A percentile compares a stretch with the other conserved stretches of the same genome.
These are phyloP conservation scores for Dysphania ambrosioides DNA, from an alignment of 148 eudicot species.

Conservation along the genomic window DNA sequence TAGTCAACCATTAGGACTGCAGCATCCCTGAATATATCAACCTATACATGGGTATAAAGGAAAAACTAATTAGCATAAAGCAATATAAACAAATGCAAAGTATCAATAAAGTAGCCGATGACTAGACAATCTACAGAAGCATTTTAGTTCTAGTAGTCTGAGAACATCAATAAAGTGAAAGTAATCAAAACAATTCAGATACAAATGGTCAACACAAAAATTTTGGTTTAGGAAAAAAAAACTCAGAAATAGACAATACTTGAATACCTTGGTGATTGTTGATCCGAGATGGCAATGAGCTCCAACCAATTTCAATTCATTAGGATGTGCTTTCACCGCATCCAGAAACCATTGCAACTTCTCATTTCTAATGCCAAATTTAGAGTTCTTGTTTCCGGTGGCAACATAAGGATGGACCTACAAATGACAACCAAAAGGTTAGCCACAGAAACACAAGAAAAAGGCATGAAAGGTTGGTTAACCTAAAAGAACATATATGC, in stretches of 20 bases:
- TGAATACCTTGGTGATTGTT: constrained; percentile 78
- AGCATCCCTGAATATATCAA: constrained; percentile 90
- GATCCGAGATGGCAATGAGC: constrained; percentile 96
- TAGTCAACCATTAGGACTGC: constrained; percentile 87
- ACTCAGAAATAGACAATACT: background rate
- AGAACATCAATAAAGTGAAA: background rate
- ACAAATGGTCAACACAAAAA: too few species aligned
- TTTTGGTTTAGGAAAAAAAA: too few species aligned
- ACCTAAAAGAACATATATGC: background rate
- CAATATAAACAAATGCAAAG: background rate
- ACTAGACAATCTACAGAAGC: background rate
- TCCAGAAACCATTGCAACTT: constrained; percentile 93
- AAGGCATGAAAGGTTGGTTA: background rate
- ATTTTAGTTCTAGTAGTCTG: too few species aligned
- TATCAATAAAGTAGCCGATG: background rate
- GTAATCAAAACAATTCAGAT: background rate
- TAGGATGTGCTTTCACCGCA: constrained; percentile 88
- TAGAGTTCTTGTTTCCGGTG: constrained; percentile 88
- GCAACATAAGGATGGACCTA: constrained; percentile 95
- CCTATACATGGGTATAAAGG: constrained; percentile 41
- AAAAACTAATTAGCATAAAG: too few species aligned
- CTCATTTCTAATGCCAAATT: constrained; percentile 93
- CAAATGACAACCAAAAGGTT: background rate
- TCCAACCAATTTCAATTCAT: constrained; percentile 85
- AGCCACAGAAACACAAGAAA: background rate